Percentiles rank a stretch among this genome's conserved stretches.
Evolutionary conservation across 225 moss, liverwort and hornwort species (phyloP).

Genomic region (Anthoceros angustus): DNA sequence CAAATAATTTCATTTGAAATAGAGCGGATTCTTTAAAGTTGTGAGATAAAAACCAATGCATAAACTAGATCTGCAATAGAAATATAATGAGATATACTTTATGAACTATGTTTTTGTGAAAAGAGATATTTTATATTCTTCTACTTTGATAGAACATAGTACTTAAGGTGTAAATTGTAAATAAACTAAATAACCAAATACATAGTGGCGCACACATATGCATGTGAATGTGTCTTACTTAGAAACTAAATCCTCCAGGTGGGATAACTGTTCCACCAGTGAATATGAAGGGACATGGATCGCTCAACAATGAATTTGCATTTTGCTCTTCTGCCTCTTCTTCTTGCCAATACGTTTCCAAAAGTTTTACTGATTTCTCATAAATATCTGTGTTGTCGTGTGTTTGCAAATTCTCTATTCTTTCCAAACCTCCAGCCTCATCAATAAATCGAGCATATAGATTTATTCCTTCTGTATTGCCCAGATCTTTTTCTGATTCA

Average conservation of each 20-base stretch:
- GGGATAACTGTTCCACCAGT: neutral
- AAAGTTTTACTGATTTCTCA: neutral
- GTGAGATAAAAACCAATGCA: no score
- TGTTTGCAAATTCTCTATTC: slow-evolving; percentile 1
- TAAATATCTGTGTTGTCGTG: neutral
- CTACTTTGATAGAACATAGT: no score
- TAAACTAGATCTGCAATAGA: no score
- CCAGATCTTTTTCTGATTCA: slow-evolving; percentile 15
- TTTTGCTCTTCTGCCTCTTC: neutral
- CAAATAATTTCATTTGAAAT: no score
- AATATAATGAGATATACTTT: no score
- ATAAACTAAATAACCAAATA: no score
- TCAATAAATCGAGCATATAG: neutral
- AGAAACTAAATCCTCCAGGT: neutral
- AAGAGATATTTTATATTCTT: no score
- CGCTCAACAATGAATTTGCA: neutral
- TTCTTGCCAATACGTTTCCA: slow-evolving; percentile 5
- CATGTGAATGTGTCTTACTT: neutral
- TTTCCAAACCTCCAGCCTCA: slow-evolving; percentile 2
- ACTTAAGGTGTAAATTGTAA: no score
- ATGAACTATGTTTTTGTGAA: no score
- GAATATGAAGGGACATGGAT: neutral
- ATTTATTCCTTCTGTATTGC: slow-evolving; percentile 13
- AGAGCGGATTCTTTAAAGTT: no score
- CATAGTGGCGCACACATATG: no score